A percentile compares a stretch with the other conserved stretches of the same genome.
phyloP scores from a whole-genome alignment of 1,284 basidiomycete genomes.

The Moniliella sp. region DNA sequence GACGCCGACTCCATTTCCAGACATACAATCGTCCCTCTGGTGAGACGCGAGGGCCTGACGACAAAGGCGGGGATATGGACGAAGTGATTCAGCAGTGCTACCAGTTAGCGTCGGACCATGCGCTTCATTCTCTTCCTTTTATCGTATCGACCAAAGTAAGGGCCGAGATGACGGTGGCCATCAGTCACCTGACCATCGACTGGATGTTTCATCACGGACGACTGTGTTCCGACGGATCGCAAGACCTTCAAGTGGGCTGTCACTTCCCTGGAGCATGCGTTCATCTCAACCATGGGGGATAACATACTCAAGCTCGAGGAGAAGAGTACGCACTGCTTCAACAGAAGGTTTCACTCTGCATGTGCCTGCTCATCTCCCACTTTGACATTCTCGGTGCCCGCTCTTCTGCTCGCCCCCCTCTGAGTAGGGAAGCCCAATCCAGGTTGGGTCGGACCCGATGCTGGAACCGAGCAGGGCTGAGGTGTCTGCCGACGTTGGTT shows the following conservation, averaged over 20 bases:
- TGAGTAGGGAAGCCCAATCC: conserved; percentile 13
- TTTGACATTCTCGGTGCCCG: conserved; percentile 63
- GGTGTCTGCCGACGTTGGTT: too few species aligned
- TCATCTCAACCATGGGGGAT: conserved; percentile 66
- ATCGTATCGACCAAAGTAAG: conserved; percentile 24
- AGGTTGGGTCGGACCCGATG: conserved; percentile 10
- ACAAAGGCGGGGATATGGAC: conserved; percentile 14
- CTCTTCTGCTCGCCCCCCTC: conserved; percentile 21
- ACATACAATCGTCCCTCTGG: too few species aligned
- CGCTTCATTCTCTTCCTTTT: conserved; percentile 23
- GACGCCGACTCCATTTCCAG: too few species aligned
- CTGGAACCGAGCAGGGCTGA: conserved; percentile 13
- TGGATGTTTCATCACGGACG: conserved; percentile 99
- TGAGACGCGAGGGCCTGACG: background rate
- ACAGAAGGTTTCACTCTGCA: conserved; percentile 80
- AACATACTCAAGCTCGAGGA: conserved; percentile 75
- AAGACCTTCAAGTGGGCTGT: conserved; percentile 98
- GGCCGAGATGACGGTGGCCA: conserved; percentile 21
- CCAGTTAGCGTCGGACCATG: conserved; percentile 67
- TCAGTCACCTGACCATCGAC: conserved; percentile 25
- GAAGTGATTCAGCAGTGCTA: conserved; percentile 91
- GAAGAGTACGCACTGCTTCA: conserved; percentile 56
- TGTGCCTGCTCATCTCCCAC: conserved; percentile 87
- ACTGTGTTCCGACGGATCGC: conserved; percentile 83
- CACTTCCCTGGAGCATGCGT: conserved; percentile 77